These are phyloP conservation scores for Keithomyces neogunnii DNA, from an alignment of 2,329 filamentous ascomycete genomes.

Conservation along the genomic window DNA sequence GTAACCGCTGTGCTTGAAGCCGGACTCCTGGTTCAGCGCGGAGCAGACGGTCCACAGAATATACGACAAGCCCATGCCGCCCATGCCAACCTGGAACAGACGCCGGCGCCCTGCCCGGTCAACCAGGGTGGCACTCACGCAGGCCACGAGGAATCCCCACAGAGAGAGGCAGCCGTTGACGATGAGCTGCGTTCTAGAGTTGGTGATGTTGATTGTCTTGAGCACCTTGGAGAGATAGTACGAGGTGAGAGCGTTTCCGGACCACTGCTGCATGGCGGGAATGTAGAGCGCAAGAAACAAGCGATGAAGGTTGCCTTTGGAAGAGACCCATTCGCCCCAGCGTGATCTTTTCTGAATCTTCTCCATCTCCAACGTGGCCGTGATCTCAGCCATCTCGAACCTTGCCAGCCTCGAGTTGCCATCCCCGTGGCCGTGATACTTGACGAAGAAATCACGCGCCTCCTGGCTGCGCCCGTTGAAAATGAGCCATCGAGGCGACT, in stretches of 20 bases:
- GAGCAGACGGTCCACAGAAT: slow-evolving; percentile 29
- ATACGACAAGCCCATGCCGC: slow-evolving; percentile 27
- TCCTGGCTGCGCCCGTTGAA: slow-evolving; percentile 39
- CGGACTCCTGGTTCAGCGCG: slow-evolving; percentile 23
- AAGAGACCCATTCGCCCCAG: slow-evolving; percentile 32
- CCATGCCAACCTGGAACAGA: slow-evolving; percentile 28
- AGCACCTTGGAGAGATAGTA: slow-evolving; percentile 31
- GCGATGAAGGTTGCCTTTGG: slow-evolving; percentile 27
- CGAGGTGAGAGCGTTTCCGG: slow-evolving; percentile 31
- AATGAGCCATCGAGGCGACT: slow-evolving; percentile 51
- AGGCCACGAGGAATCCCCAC: slow-evolving; percentile 31
- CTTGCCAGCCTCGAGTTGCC: slow-evolving; percentile 33
- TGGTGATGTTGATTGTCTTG: slow-evolving; percentile 27
- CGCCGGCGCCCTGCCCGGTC: slow-evolving; percentile 26
- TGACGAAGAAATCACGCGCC: slow-evolving; percentile 40
- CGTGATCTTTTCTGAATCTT: slow-evolving; percentile 21
- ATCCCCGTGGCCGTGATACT: slow-evolving; percentile 41
- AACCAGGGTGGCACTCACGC: slow-evolving; percentile 24
- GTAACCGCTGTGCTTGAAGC: slow-evolving; percentile 14
- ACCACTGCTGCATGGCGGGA: slow-evolving; percentile 30
- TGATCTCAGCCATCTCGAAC: slow-evolving; percentile 39
- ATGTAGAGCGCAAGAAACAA: slow-evolving; percentile 29
- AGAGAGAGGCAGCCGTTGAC: slow-evolving; percentile 31
- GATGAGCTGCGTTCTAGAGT: slow-evolving; percentile 27
- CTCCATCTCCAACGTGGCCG: slow-evolving; percentile 31